Evolutionary conservation across 495 filamentous ascomycete species (phyloP), one percentile per base, ranked within the genome.

Genomic region (Daldinia concentrica): DNA sequence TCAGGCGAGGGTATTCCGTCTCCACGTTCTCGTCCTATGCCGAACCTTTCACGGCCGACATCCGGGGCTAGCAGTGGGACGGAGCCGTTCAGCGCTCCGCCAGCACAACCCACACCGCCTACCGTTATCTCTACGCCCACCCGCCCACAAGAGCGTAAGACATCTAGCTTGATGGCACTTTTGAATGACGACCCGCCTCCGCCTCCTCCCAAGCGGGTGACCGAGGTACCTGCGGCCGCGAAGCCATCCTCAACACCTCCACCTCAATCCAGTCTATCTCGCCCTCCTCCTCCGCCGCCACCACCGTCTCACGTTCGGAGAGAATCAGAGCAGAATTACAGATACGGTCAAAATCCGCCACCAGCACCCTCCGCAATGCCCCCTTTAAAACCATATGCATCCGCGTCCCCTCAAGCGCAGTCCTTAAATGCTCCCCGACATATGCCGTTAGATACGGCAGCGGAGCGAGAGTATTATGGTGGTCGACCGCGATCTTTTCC

Each of bases 161-260:
- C 78, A 5, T 84, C 81, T 56, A 85, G 68, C n/a, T 68, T 85
- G 58, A 83, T 84, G 79, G 80, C 82, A n/a, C 72, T 85, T 52
- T 73, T 85, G 22, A 85, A 85, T 68, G 81, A 84, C 43, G 83
- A 84, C 24, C 77, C 79, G n/a, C 79, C 82, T 11, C 76, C 82
- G 11, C 64, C 78, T 58, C 71, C 75, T 11, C 69, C 72, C 0
- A 84, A 83, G 74, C 76, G 83, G 57, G 68, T 83, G 26, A 54
- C 48, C 55, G 83, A 86, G 19, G 74, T 83, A 11, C 65, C 81
- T 32, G 59, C 62, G 8, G 36, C 71, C n/a, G 50, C 73, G 19
- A 81, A 82, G 66, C 56, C 75, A n/a, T 80, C 76, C 36, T 78
- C 83, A 6, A 84, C 83, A 5, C 82, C 83, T 6, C 83, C 83